Base-by-base conservation (phyloP, 2,329 filamentous ascomycete species). In the Iodosphaeria phyllophila region DNA sequence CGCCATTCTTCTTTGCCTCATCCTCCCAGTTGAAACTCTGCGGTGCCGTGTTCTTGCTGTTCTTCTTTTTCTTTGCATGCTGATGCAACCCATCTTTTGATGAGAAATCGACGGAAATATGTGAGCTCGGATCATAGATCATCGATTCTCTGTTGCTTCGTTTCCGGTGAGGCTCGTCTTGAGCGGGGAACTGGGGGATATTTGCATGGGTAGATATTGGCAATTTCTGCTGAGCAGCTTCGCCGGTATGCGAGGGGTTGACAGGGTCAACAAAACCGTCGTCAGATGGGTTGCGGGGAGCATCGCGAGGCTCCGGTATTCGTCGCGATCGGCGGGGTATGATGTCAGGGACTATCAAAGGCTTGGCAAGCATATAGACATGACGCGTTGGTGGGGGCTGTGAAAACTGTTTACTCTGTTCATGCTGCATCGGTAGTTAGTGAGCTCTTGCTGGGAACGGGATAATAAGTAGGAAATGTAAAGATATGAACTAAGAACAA, bases 31-130 rank as follows among this genome's bases (percentile, higher is more conserved):
- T 31, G 18, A 33, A 27, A 16, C 30, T n/a, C 31, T 23, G 28
- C 15, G 18, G 31, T 22, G 21, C 13, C 12, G 20, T 13, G 4
- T 2, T n/a, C n/a, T n/a, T 24, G 24, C 18, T 27, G 30, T 34
- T 35, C 22, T 37, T 38, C 44, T 60, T 69, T 43, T 63, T 65
- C 34, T 62, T 59, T 3, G 50, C 58, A 18, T 55, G 58, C 39
- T 73, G 59, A 25, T 55, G 52, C 47, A 57, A 66, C 24, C 56
- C 61, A 20, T 64, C 52, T 26, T 58, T 47, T 14, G 57, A 64
- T 13, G 52, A 51, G 29, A 76, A 65, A 39, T 78, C 70, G 25
- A 78, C 49, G 16, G 52, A 46, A 12, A 50, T 40, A 19, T 48
- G 42, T 35, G 50, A 46, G 18, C 42, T 48, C n/a, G 58, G 59